Evolutionary conservation across 495 filamentous ascomycete genomes (phyloP).

Genomic region (Terfezia boudieri): DNA sequence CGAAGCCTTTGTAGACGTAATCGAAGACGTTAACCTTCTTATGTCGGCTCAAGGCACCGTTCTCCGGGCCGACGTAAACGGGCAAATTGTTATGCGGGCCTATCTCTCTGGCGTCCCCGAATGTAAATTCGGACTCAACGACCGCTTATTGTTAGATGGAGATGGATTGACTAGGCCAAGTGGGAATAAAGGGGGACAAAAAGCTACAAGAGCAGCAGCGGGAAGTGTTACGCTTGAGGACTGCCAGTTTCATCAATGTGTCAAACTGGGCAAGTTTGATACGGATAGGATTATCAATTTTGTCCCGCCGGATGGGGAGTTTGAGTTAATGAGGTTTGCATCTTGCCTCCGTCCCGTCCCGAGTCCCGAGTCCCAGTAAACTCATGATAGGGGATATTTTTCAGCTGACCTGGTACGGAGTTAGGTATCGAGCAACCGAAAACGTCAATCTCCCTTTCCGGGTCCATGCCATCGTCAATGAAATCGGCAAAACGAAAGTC

Average conservation of each 20-base stretch:
- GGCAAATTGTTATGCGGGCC: conserved; percentile 96
- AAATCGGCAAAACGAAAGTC: conserved; percentile 90
- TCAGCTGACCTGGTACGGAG: too few relatives aligned
- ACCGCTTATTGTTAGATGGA: conserved; percentile 74
- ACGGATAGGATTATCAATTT: conserved; percentile 95
- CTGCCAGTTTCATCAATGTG: conserved; percentile 98
- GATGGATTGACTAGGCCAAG: conserved; percentile 43
- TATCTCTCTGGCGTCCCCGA: conserved; percentile 93
- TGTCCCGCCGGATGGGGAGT: conserved; percentile 92
- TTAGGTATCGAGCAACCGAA: conserved; percentile 77
- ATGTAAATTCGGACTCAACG: conserved; percentile 98
- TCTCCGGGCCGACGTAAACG: conserved; percentile 88
- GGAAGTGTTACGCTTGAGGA: conserved; percentile 93
- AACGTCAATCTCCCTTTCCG: conserved; percentile 99
- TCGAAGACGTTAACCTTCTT: conserved; percentile 96
- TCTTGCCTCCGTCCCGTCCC: too few relatives aligned
- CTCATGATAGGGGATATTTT: too few relatives aligned
- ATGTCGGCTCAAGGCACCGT: conserved; percentile 94
- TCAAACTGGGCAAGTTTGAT: conserved; percentile 93
- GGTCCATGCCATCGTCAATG: conserved; percentile 94
- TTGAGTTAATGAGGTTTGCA: conserved; percentile 69
- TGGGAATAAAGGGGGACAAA: conserved; percentile 48
- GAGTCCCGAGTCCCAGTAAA: too few relatives aligned
- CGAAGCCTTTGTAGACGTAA: conserved; percentile 97
- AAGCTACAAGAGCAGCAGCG: conserved; percentile 83